These are phyloP conservation scores for Ophiostoma sp. DNA, from an alignment of 2,329 filamentous ascomycete genomes.

Conservation along the genomic window DNA sequence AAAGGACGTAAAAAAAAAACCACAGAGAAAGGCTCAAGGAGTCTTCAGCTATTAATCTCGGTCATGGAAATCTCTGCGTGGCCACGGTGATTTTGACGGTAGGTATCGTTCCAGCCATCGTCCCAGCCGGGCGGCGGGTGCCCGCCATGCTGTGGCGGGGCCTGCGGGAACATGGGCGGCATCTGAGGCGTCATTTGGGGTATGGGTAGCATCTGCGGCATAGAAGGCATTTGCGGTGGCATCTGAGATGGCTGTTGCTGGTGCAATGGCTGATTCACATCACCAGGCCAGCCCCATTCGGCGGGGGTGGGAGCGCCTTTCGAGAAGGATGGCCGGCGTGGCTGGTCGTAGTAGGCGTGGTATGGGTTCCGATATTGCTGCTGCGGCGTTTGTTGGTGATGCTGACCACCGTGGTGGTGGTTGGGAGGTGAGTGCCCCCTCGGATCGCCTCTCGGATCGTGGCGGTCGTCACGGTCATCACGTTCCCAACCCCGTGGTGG, in stretches of 20 bases:
- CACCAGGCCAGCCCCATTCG: slow-evolving; percentile 25
- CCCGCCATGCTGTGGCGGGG: slow-evolving; percentile 5
- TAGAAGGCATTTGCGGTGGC: background rate
- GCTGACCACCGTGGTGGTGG: background rate
- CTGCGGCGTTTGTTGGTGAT: background rate
- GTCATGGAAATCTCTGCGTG: slow-evolving; percentile 22
- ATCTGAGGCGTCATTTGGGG: slow-evolving; percentile 8
- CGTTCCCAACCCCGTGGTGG: background rate
- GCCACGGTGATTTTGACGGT: slow-evolving; percentile 18
- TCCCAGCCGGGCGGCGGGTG: slow-evolving; percentile 9
- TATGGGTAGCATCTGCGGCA: background rate
- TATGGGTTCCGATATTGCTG: background rate
- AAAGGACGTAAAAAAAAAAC: background rate
- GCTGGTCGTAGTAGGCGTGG: slow-evolving; percentile 10
- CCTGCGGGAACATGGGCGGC: slow-evolving; percentile 9
- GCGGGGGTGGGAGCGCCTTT: background rate
- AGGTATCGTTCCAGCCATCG: slow-evolving; percentile 23
- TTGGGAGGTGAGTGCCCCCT: background rate
- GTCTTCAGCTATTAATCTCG: slow-evolving; percentile 5
- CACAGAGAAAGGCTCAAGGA: background rate
- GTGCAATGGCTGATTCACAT: slow-evolving; percentile 18
- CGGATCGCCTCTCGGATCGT: background rate
- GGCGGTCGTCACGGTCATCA: background rate
- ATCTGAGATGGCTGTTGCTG: background rate
- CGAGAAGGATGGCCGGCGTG: background rate